These are phyloP conservation scores for Cyclocybe cylindracea DNA, from an alignment of 768 basidiomycete species.

Conservation along the genomic window DNA sequence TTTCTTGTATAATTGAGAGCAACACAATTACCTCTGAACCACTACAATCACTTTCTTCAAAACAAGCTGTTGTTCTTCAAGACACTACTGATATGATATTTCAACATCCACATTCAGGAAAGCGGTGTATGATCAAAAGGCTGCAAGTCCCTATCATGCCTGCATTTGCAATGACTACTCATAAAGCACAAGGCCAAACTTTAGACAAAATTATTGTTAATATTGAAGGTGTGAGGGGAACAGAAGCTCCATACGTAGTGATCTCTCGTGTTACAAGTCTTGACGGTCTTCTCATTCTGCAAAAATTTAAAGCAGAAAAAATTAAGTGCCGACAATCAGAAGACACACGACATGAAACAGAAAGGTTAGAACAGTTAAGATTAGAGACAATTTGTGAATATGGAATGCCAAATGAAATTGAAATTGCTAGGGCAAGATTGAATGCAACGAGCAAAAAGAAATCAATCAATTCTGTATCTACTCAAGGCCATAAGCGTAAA, in stretches of 20 bases:
- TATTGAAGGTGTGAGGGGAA: slow-evolving; percentile 26
- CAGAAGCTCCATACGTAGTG: slow-evolving; percentile 43
- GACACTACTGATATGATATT: slow-evolving; percentile 23
- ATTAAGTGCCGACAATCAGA: slow-evolving; percentile 13
- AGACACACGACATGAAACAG: slow-evolving; percentile 10
- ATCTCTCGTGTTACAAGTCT: slow-evolving; percentile 31
- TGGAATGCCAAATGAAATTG: no score
- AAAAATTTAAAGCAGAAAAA: slow-evolving; percentile 10
- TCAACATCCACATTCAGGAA: slow-evolving; percentile 16
- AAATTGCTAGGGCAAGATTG: no score
- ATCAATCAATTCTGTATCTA: no score
- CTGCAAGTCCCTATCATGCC: slow-evolving; percentile 37
- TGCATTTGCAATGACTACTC: slow-evolving; percentile 39
- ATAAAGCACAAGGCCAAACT: slow-evolving; percentile 41
- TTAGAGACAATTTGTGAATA: no score
- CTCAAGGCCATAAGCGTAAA: no score
- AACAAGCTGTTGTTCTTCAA: slow-evolving; percentile 19
- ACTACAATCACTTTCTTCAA: slow-evolving; percentile 14
- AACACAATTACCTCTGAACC: slow-evolving; percentile 1
- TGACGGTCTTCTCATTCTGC: slow-evolving; percentile 28
- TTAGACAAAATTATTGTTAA: slow-evolving; percentile 32
- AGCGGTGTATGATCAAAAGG: slow-evolving; percentile 20
- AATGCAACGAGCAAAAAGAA: no score
- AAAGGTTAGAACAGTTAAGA: no score
- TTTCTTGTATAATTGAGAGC: slow-evolving; percentile 26